A percentile compares a stretch with the other conserved stretches of the same genome.
phyloP scores from a whole-genome alignment of 176 grass and related monocot species.

The Otatea glauca region DNA sequence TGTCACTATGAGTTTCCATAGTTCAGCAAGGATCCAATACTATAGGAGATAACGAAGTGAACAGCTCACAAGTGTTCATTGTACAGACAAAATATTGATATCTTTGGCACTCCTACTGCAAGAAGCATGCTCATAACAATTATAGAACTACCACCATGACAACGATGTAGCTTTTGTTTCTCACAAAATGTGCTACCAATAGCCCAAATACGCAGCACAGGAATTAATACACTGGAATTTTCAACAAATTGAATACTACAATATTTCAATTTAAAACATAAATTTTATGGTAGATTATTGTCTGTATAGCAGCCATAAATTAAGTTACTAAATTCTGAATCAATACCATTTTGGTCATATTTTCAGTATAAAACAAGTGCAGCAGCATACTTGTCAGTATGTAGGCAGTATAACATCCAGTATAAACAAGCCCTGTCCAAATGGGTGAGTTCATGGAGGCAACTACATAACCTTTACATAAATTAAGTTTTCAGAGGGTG shows the following conservation, averaged over 20 bases:
- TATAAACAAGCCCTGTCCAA: neutral
- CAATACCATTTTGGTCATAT: neutral
- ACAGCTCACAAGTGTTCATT: neutral
- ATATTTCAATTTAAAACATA: constrained; percentile 8
- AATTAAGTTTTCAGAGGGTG: constrained; percentile 20
- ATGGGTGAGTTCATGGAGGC: neutral
- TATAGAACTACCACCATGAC: constrained; percentile 2
- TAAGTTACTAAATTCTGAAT: neutral
- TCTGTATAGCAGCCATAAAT: neutral
- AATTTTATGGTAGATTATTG: neutral
- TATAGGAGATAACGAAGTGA: neutral
- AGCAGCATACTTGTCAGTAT: neutral
- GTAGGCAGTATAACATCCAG: constrained; percentile 2
- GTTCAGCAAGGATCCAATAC: neutral
- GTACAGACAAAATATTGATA: neutral
- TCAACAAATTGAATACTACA: neutral
- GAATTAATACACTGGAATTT: neutral
- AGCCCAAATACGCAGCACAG: neutral
- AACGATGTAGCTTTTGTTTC: neutral
- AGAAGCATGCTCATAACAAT: neutral
- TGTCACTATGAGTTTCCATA: neutral
- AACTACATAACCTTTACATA: neutral
- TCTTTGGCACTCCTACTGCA: neutral
- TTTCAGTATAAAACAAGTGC: constrained; percentile 4
- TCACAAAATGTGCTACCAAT: neutral